These are phyloP conservation scores for Pseudocohnilembus persalinus DNA, from an alignment of 169 alveolate species.

Conservation along the genomic window DNA sequence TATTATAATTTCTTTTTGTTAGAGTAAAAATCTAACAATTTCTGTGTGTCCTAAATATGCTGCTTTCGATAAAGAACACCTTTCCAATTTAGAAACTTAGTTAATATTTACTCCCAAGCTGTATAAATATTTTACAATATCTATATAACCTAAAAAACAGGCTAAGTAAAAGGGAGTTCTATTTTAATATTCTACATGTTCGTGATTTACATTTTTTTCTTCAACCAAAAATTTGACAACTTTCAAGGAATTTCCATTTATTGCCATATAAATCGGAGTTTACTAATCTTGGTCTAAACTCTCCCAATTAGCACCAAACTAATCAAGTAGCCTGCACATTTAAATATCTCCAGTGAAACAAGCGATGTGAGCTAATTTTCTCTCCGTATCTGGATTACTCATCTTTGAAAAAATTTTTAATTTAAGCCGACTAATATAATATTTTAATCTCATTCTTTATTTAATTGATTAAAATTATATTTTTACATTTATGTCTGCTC, in stretches of 20 bases:
- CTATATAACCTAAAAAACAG: slow-evolving; percentile 36
- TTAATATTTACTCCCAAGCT: slow-evolving; percentile 30
- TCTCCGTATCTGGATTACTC: background rate
- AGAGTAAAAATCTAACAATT: slow-evolving; percentile 29
- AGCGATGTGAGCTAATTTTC: slow-evolving; percentile 21
- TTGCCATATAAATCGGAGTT: slow-evolving; percentile 45
- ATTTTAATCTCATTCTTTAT: no score
- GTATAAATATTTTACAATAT: slow-evolving; percentile 26
- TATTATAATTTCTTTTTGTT: slow-evolving; percentile 19
- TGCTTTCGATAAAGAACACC: slow-evolving; percentile 41
- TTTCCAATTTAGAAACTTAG: slow-evolving; percentile 29
- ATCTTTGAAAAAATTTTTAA: background rate
- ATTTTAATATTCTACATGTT: slow-evolving; percentile 43
- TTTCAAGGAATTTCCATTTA: slow-evolving; percentile 10
- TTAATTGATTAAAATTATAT: background rate
- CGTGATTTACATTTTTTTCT: slow-evolving; percentile 32
- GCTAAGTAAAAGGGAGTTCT: slow-evolving; percentile 53
- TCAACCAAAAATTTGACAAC: slow-evolving; percentile 31
- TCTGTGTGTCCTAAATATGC: slow-evolving; percentile 34
- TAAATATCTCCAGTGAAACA: slow-evolving; percentile 6
- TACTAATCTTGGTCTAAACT: slow-evolving; percentile 32
- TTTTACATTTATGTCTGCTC: slow-evolving; percentile 15
- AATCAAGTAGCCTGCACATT: slow-evolving; percentile 13
- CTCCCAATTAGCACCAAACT: slow-evolving; percentile 39
- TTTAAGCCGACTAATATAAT: no score